Evolutionary conservation across 2,329 filamentous ascomycete species (phyloP).

Genomic region (Clarireedia hainanense): DNA sequence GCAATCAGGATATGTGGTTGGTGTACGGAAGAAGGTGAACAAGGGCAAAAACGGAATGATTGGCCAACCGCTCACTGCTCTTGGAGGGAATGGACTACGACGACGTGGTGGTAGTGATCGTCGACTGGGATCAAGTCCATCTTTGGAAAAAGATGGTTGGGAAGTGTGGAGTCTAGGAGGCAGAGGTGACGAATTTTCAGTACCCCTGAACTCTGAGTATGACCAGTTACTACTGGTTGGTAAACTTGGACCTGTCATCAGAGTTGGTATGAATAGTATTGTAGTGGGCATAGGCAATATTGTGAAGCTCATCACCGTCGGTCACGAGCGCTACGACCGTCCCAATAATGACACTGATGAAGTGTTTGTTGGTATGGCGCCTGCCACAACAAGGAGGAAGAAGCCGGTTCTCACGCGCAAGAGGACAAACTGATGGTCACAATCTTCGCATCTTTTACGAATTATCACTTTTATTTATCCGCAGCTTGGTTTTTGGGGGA

Average conservation of each 20-base stretch:
- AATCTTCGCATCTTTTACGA: neutral
- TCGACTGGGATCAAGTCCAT: neutral
- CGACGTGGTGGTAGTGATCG: constrained; percentile 11
- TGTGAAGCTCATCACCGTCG: constrained; percentile 62
- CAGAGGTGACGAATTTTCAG: constrained; percentile 31
- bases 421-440: constrained; percentile 3
- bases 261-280: constrained; percentile 55
- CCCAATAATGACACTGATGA: constrained; percentile 17
- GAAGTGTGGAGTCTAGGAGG: constrained; percentile 45
- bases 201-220: constrained; percentile 9
- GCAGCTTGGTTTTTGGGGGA: constrained; percentile 1
- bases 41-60: constrained; percentile 6
- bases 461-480: constrained; percentile 5
- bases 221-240: constrained; percentile 53
- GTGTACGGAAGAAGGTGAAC: constrained; percentile 44
- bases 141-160: constrained; percentile 32
- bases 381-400: constrained; percentile 5
- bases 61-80: neutral
- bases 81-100: constrained; percentile 12
- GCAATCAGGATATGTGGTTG: constrained; percentile 52
- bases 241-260: constrained; percentile 55
- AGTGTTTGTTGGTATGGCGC: constrained; percentile 22
- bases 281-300: constrained; percentile 66
- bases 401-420: neutral
- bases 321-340: constrained; percentile 54